Evolutionary conservation across 2,329 filamentous ascomycete species (phyloP).

Genomic region (Arachnomyces sp.): DNA sequence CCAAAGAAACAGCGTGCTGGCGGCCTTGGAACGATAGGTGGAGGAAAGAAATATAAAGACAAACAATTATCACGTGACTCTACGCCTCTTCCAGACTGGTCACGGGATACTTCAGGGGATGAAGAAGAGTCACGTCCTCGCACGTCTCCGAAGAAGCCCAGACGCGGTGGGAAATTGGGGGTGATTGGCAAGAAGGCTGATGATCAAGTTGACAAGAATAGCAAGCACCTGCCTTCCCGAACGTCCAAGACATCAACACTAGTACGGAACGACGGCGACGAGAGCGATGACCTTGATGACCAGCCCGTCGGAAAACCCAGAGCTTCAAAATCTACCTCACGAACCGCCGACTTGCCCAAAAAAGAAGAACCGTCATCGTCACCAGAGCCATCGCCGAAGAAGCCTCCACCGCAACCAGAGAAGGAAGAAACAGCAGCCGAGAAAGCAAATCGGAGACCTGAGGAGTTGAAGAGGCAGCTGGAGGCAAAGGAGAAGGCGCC

Average conservation of each 20-base stretch:
- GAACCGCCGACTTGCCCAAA: constrained; percentile 10
- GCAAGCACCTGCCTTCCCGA: background rate
- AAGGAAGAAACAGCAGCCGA: constrained; percentile 41
- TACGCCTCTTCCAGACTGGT: constrained; percentile 12
- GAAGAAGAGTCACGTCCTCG: constrained; percentile 5
- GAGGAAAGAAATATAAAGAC: constrained; percentile 19
- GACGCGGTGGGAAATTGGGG: constrained; percentile 24
- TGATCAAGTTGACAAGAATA: constrained; percentile 2
- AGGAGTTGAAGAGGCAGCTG: constrained; percentile 49
- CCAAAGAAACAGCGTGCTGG: constrained; percentile 11
- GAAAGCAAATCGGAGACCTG: constrained; percentile 47
- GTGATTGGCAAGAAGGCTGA: constrained; percentile 25
- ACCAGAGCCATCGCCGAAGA: constrained; percentile 9
- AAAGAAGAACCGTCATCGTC: constrained; percentile 1
- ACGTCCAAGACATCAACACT: background rate
- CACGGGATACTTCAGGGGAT: constrained; percentile 4
- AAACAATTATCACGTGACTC: constrained; percentile 13
- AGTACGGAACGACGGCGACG: background rate
- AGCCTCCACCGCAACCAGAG: constrained; percentile 1
- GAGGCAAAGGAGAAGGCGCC: constrained; percentile 45
- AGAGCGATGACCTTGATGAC: background rate
- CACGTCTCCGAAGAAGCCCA: constrained; percentile 14
- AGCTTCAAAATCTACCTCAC: constrained; percentile 4
- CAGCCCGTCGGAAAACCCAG: constrained; percentile 1
- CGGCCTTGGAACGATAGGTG: constrained; percentile 25